These are phyloP conservation scores for Funneliformis mosseae DNA, from an alignment of 192 early-diverging fungal species.

Conservation along the genomic window DNA sequence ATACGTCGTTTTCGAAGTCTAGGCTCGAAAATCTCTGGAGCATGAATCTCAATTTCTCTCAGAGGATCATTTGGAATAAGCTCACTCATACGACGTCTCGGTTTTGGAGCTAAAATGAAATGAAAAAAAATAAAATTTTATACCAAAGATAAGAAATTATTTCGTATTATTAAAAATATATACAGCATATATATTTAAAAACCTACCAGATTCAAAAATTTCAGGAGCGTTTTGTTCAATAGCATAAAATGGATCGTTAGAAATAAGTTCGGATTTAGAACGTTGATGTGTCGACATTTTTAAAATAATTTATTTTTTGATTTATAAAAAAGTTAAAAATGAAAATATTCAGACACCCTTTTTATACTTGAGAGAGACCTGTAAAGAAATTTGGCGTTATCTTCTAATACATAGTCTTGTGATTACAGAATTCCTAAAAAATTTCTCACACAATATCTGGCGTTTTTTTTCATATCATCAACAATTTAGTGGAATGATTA, in stretches of 20 bases:
- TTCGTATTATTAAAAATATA: too few relatives aligned
- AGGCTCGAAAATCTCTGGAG: slow-evolving; percentile 13
- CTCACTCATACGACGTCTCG: neutral
- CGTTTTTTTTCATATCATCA: too few relatives aligned
- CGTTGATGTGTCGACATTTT: too few relatives aligned
- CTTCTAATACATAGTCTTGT: too few relatives aligned
- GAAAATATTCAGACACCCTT: neutral
- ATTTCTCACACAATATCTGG: too few relatives aligned
- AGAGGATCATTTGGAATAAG: slow-evolving; percentile 20
- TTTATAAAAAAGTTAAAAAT: neutral
- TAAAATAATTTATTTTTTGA: neutral
- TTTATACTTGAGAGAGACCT: too few relatives aligned
- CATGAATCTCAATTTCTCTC: slow-evolving; percentile 7
- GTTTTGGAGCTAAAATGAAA: neutral
- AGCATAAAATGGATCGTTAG: slow-evolving; percentile 14
- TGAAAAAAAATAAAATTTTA: neutral
- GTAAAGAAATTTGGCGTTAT: too few relatives aligned
- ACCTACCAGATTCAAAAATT: slow-evolving; percentile 13
- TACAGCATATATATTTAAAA: neutral
- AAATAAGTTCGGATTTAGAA: neutral
- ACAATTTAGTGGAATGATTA: too few relatives aligned
- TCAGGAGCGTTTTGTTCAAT: neutral
- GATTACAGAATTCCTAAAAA: too few relatives aligned
- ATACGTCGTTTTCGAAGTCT: neutral
- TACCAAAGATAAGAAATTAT: neutral